A percentile compares a stretch with the other conserved stretches of the same genome.
These are phyloP conservation scores for Fusarium torulosum DNA, from an alignment of 2,329 filamentous ascomycete species.

Conservation along the genomic window DNA sequence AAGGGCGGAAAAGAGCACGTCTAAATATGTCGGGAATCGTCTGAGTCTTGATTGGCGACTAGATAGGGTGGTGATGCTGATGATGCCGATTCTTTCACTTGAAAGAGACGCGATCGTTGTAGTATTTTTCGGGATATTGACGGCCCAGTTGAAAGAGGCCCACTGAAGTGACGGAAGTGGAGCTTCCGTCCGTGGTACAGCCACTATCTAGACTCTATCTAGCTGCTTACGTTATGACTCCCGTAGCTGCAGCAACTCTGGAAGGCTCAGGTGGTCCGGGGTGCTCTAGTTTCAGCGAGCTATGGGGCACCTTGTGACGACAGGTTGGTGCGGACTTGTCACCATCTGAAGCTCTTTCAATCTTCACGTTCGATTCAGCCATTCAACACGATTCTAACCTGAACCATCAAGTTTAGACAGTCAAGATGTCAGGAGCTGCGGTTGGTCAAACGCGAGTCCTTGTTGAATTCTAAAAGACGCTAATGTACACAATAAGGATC, in stretches of 20 bases:
- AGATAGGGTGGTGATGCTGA: neutral
- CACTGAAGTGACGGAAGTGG: slow-evolving; percentile 15
- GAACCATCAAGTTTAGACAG: slow-evolving; percentile 13
- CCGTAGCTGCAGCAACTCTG: slow-evolving; percentile 20
- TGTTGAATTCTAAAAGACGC: slow-evolving; percentile 5
- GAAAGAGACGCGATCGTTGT: slow-evolving; percentile 33
- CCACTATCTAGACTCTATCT: neutral
- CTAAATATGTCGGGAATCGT: neutral
- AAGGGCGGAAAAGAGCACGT: neutral
- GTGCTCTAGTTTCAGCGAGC: slow-evolving; percentile 17
- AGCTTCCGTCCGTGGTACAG: neutral
- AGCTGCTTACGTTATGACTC: slow-evolving; percentile 27
- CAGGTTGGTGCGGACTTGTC: slow-evolving; percentile 10
- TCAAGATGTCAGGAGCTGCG: slow-evolving; percentile 52
- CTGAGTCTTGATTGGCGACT: slow-evolving; percentile 1
- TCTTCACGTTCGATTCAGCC: slow-evolving; percentile 6
- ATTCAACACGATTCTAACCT: slow-evolving; percentile 2
- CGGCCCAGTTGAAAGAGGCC: slow-evolving; percentile 7
- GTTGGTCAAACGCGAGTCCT: slow-evolving; percentile 35
- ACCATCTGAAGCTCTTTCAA: slow-evolving; percentile 30
- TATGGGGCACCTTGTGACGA: slow-evolving; percentile 36
- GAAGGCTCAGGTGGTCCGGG: slow-evolving; percentile 10
- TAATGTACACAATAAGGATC: slow-evolving; percentile 70
- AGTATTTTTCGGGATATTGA: slow-evolving; percentile 39
- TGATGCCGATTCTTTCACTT: neutral